These are phyloP conservation scores for Paramyrothecium roridum DNA, from an alignment of 2,329 filamentous ascomycete genomes.

Conservation along the genomic window DNA sequence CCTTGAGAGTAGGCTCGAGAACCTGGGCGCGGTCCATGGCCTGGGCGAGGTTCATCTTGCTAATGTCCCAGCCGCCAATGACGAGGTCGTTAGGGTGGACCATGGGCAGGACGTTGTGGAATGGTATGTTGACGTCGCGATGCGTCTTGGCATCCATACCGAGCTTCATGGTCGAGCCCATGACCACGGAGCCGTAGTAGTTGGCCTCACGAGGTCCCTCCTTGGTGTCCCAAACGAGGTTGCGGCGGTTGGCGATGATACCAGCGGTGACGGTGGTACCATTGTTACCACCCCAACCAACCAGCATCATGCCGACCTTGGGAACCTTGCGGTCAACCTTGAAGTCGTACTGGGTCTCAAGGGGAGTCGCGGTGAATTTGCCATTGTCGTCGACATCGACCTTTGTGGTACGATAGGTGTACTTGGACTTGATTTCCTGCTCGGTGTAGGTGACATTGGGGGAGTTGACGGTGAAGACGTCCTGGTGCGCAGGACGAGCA, in stretches of 20 bases:
- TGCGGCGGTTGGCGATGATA: conserved; percentile 90
- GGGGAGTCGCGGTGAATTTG: conserved; percentile 78
- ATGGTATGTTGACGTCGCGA: conserved; percentile 92
- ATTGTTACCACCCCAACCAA: conserved; percentile 98
- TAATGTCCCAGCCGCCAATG: conserved; percentile 97
- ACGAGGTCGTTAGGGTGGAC: conserved; percentile 94
- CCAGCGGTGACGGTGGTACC: conserved; percentile 95
- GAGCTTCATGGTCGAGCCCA: conserved; percentile 96
- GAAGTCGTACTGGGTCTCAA: conserved; percentile 93
- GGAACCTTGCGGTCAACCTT: conserved; percentile 92
- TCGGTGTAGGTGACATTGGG: conserved; percentile 92
- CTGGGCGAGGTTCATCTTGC: conserved; percentile 79
- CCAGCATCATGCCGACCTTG: conserved; percentile 94
- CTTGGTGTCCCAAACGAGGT: conserved; percentile 88
- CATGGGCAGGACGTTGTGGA: conserved; percentile 93
- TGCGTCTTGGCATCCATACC: conserved; percentile 80
- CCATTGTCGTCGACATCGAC: conserved; percentile 70
- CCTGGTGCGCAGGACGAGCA: conserved; percentile 46
- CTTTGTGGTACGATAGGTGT: conserved; percentile 92
- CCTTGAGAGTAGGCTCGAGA: conserved; percentile 91
- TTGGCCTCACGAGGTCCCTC: conserved; percentile 83
- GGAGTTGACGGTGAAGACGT: conserved; percentile 83
- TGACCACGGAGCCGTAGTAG: conserved; percentile 97
- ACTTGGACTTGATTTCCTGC: conserved; percentile 84
- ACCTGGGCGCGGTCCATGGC: conserved; percentile 96